Conservation (phyloP, 495 filamentous ascomycete genomes). For the Bryoglossum gracile region DNA sequence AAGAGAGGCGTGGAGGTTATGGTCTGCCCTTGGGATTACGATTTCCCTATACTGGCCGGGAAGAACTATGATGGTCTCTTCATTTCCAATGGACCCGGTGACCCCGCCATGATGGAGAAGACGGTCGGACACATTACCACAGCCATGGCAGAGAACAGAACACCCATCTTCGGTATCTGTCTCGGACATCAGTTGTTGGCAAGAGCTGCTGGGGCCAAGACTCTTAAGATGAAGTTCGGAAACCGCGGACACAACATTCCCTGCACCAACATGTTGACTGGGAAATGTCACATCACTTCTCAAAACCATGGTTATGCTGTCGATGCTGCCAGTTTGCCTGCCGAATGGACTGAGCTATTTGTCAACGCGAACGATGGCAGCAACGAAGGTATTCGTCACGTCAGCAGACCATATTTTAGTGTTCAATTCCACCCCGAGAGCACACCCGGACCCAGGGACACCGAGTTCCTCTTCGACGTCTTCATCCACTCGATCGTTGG, state of each 20-base stretch:
- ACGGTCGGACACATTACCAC: conserved; percentile 70
- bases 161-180: conserved; percentile 94
- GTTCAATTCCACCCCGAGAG: conserved; percentile 98
- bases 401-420: conserved; percentile 83
- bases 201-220: conserved; percentile 80
- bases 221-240: conserved; percentile 95
- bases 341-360: conserved; percentile 85
- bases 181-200: conserved; percentile 92
- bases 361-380: conserved; percentile 97
- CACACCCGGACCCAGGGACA: conserved; percentile 92
- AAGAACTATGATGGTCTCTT: conserved; percentile 93
- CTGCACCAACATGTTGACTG: conserved; percentile 88
- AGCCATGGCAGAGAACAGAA: conserved; percentile 64
- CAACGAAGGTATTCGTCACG: conserved; percentile 93
- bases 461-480: conserved; percentile 93
- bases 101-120: conserved; percentile 71
- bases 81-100: conserved; percentile 94
- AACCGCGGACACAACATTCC: conserved; percentile 99
- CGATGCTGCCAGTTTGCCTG: conserved; percentile 64
- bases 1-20: conserved; percentile 88
- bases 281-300: conserved; percentile 95
- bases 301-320: conserved; percentile 97
- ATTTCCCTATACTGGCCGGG: conserved; percentile 66
- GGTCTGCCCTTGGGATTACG: conserved; percentile 92
- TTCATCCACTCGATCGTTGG: conserved; percentile 80